Evolutionary conservation across 495 filamentous ascomycete genomes (phyloP).

Genomic region (Penicillium robsamsonii): DNA sequence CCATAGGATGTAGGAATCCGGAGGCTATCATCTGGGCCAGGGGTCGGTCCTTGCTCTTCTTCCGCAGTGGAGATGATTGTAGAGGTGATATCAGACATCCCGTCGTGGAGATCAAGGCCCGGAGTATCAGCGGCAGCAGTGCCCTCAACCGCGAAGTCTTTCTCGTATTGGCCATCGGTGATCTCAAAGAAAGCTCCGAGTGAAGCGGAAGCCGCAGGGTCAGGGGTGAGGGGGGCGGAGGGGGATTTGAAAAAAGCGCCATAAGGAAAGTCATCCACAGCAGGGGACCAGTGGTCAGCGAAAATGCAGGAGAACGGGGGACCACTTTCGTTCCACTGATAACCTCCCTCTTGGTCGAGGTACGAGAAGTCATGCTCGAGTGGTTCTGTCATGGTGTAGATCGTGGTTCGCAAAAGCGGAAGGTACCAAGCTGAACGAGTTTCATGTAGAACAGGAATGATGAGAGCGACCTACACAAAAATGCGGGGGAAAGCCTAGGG

Average conservation of each 20-base stretch:
- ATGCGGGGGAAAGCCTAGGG: background rate
- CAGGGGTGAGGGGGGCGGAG: background rate
- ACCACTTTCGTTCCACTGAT: background rate
- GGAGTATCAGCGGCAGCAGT: background rate
- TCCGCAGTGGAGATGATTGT: background rate
- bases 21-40: background rate
- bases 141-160: background rate
- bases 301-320: background rate
- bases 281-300: background rate
- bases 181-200: background rate
- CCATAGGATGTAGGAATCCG: background rate
- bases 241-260: background rate
- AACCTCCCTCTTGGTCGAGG: background rate
- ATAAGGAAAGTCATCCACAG: background rate
- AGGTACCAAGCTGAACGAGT: background rate
- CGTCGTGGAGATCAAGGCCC: background rate
- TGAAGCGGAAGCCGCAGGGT: background rate
- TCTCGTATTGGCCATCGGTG: background rate
- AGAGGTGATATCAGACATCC: background rate
- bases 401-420: background rate
- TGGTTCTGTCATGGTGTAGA: background rate
- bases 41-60: background rate
- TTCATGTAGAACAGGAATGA: background rate
- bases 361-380: background rate
- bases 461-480: background rate